These are phyloP conservation scores for Biscogniauxia sp. DNA, from an alignment of 2,329 filamentous ascomycete species.

Conservation along the genomic window DNA sequence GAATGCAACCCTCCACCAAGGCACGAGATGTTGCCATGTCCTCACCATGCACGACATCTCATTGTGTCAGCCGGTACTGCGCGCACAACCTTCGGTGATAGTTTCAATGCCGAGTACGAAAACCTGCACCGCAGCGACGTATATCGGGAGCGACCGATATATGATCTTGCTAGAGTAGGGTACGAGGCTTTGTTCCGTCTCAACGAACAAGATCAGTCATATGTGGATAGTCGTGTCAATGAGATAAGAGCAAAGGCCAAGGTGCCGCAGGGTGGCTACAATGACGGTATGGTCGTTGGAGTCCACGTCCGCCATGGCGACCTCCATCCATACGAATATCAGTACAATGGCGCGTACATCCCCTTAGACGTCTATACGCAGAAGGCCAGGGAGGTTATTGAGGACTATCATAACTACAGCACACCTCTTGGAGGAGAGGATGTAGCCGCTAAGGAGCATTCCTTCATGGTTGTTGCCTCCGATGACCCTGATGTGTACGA, in stretches of 20 bases:
- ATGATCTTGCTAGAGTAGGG: conserved; percentile 64
- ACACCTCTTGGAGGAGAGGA: conserved; percentile 35
- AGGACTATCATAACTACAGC: conserved; percentile 45
- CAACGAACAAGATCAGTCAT: conserved; percentile 60
- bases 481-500: conserved; percentile 77
- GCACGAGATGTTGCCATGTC: conserved; percentile 76
- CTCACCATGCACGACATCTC: conserved; percentile 71
- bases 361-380: conserved; percentile 68
- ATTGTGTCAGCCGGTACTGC: conserved; percentile 70
- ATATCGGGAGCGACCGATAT: conserved; percentile 59
- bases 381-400: conserved; percentile 55
- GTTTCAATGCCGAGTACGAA: conserved; percentile 53
- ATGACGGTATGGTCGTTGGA: conserved; percentile 59
- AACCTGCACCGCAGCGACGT: conserved; percentile 47
- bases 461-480: conserved; percentile 66
- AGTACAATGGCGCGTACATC: conserved; percentile 76
- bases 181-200: conserved; percentile 75
- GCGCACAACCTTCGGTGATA: conserved; percentile 59
- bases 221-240: conserved; percentile 58
- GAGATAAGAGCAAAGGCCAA: conserved; percentile 51
- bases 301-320: conserved; percentile 81
- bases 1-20: conserved; percentile 69
- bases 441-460: conserved; percentile 36
- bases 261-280: conserved; percentile 40
- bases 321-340: conserved; percentile 70